Evolutionary conservation across 2,329 filamentous ascomycete species (phyloP).

Genomic region (Ophiocordyceps camponoti-floridani): DNA sequence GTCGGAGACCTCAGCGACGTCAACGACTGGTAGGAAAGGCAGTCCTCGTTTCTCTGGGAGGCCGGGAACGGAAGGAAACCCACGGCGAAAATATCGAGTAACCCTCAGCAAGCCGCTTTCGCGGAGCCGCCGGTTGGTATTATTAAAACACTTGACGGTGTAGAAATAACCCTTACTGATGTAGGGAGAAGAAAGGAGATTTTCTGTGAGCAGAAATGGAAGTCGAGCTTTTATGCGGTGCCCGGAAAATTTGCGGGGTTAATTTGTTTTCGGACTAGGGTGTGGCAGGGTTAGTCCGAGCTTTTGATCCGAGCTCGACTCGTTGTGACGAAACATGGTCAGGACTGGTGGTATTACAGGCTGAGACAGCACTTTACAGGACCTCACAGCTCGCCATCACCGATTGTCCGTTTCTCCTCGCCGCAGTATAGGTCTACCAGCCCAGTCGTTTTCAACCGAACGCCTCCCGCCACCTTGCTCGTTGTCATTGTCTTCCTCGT

Average conservation of each 20-base stretch:
- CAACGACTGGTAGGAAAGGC: constrained; percentile 28
- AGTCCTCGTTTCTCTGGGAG: constrained; percentile 26
- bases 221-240: constrained; percentile 4
- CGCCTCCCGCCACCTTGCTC: not conserved
- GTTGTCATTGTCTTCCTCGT: not conserved
- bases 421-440: constrained; percentile 20
- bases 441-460: constrained; percentile 14
- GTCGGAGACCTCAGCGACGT: constrained; percentile 23
- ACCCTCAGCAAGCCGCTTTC: constrained; percentile 36
- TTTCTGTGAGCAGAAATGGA: too few species aligned
- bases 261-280: not conserved
- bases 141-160: constrained; percentile 33
- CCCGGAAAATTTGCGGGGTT: not conserved
- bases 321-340: not conserved
- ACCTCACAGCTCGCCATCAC: not conserved
- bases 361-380: not conserved
- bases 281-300: not conserved
- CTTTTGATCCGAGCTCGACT: not conserved
- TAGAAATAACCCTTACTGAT: constrained; percentile 27
- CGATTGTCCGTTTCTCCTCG: constrained; percentile 10
- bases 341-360: not conserved
- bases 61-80: constrained; percentile 38
- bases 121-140: constrained; percentile 29
- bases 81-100: constrained; percentile 22
- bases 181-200: constrained; percentile 7